Conservation (phyloP, 2,329 filamentous ascomycete species). For the Beauveria asiatica region DNA sequence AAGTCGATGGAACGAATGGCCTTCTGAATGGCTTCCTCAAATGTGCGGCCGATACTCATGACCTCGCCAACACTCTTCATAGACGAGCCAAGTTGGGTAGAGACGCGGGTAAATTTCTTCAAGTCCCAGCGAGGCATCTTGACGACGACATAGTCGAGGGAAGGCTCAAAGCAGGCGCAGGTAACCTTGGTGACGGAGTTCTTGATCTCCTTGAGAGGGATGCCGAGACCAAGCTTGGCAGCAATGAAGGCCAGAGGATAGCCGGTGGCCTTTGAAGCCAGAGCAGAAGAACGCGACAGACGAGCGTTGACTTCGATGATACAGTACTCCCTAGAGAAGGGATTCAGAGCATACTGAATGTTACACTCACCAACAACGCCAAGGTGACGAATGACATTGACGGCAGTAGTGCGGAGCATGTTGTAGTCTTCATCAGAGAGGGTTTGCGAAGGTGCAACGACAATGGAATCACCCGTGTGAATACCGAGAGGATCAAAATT, state of each 20-base stretch:
- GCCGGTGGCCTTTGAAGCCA: slow-evolving; percentile 94
- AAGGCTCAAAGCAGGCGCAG: slow-evolving; percentile 96
- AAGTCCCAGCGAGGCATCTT: slow-evolving; percentile 99
- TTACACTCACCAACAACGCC: slow-evolving; percentile 98
- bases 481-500: slow-evolving; percentile 98
- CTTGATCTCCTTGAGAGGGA: slow-evolving; percentile 90
- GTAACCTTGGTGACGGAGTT: slow-evolving; percentile 95
- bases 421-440: slow-evolving; percentile 98
- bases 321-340: slow-evolving; percentile 91
- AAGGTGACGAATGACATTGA: slow-evolving; percentile 94
- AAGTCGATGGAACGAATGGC: slow-evolving; percentile 93
- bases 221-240: slow-evolving; percentile 89
- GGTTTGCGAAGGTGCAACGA: slow-evolving; percentile 94
- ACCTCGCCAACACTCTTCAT: slow-evolving; percentile 99
- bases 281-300: slow-evolving; percentile 86
- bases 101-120: slow-evolving; percentile 97
- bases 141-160: slow-evolving; percentile 93
- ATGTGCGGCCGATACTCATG: slow-evolving; percentile 94
- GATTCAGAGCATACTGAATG: slow-evolving; percentile 96
- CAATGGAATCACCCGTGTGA: slow-evolving; percentile 95
- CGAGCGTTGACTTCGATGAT: slow-evolving; percentile 99
- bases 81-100: slow-evolving; percentile 88
- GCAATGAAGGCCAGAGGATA: slow-evolving; percentile 96
- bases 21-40: slow-evolving; percentile 98
- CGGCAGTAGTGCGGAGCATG: slow-evolving; percentile 93